These are phyloP conservation scores for Leishmania mexicana DNA, from an alignment of 208 protist species.

Conservation along the genomic window DNA sequence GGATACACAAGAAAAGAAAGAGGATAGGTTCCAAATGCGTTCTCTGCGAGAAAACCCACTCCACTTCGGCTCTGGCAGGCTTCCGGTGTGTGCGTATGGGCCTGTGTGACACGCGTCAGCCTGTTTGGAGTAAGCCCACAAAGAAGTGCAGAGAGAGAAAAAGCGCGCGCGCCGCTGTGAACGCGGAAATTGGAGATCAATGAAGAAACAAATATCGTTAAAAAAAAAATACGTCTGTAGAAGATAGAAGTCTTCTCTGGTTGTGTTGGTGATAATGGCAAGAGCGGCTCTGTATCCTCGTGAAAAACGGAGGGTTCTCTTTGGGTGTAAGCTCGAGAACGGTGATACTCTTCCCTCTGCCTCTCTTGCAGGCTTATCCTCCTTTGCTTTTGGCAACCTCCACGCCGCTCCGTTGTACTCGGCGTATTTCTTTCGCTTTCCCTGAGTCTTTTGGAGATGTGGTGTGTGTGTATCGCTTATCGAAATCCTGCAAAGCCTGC, in stretches of 20 bases:
- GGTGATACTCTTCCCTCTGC: neutral
- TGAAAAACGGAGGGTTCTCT: neutral
- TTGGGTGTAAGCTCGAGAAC: neutral
- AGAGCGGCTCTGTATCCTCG: neutral
- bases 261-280: neutral
- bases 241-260: neutral
- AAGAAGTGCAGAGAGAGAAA: neutral
- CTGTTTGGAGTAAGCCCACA: too few relatives aligned
- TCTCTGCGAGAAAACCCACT: neutral
- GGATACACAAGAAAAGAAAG: neutral
- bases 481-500: neutral
- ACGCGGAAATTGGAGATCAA: neutral
- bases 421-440: neutral
- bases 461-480: conserved; percentile 1
- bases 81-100: neutral
- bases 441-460: neutral
- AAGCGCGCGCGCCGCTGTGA: neutral
- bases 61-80: neutral
- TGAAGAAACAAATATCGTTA: neutral
- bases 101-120: neutral
- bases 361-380: neutral
- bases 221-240: neutral
- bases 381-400: neutral
- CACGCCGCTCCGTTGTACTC: neutral
- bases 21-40: neutral